Percentiles rank a stretch among this genome's conserved stretches.
Evolutionary conservation across 305 asterid genomes (phyloP).

Genomic region (Solanum aculeatissimum): DNA sequence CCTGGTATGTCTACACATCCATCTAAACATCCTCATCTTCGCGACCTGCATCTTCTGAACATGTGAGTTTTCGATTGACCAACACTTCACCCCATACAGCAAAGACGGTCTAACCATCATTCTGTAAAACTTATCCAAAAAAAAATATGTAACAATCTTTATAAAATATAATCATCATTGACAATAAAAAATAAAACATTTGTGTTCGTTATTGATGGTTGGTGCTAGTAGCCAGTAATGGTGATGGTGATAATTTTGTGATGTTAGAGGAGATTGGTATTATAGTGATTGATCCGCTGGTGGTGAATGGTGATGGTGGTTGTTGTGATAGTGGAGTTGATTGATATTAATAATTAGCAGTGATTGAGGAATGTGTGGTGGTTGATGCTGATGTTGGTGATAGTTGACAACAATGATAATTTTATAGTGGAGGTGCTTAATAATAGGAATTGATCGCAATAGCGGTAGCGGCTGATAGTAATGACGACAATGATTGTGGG

Average conservation of each 20-base stretch:
- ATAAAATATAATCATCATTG: background rate
- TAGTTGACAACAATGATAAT: background rate
- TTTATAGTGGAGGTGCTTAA: too few species aligned
- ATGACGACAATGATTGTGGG: too few species aligned
- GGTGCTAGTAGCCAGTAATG: background rate
- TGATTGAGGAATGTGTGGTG: background rate
- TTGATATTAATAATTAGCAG: background rate
- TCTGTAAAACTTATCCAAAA: too few species aligned
- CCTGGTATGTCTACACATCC: too few species aligned
- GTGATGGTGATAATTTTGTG: background rate
- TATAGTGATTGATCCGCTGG: background rate
- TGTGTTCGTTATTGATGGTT: background rate
- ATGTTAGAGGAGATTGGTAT: background rate
- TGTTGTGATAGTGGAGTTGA: background rate
- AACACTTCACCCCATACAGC: too few species aligned
- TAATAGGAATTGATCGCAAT: too few species aligned
- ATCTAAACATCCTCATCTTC: too few species aligned
- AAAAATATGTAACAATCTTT: background rate
- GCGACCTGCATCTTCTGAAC: too few species aligned
- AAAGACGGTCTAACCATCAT: too few species aligned
- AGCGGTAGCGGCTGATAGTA: too few species aligned
- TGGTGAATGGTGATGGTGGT: background rate
- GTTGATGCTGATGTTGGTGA: background rate
- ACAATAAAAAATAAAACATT: background rate
- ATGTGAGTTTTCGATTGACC: too few species aligned